phyloP scores from a whole-genome alignment of 805 yeast genomes.

The Schizosaccharomyces octosporus region DNA sequence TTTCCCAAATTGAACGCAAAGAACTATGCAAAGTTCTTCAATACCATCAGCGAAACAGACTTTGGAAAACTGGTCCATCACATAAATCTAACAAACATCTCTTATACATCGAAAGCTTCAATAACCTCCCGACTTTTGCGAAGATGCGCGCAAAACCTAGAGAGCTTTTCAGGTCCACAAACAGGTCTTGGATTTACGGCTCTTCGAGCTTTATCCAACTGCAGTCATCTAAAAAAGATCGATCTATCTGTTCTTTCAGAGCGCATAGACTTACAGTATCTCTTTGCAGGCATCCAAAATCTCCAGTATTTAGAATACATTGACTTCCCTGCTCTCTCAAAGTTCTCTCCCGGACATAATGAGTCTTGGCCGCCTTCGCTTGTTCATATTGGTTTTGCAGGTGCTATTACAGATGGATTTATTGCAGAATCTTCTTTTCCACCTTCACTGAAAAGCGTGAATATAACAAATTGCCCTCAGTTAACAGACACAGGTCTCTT shows the following conservation, averaged over 20 bases:
- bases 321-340: constrained; percentile 73
- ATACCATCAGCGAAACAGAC: not conserved
- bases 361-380: constrained; percentile 58
- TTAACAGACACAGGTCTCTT: constrained; percentile 42
- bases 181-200: constrained; percentile 87
- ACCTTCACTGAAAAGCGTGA: constrained; percentile 37
- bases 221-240: constrained; percentile 35
- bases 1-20: not conserved
- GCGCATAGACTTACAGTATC: constrained; percentile 57
- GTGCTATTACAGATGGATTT: constrained; percentile 72
- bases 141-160: constrained; percentile 41
- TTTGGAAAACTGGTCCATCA: constrained; percentile 33
- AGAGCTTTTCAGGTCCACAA: constrained; percentile 70
- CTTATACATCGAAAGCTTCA: constrained; percentile 82
- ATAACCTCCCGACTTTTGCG: constrained; percentile 61
- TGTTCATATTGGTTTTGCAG: constrained; percentile 51
- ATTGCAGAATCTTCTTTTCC: constrained; percentile 52
- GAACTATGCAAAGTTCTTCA: not conserved
- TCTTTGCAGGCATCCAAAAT: constrained; percentile 48
- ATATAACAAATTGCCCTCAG: constrained; percentile 71
- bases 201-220: constrained; percentile 49
- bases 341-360: constrained; percentile 22
- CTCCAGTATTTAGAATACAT: constrained; percentile 42
- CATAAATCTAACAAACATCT: constrained; percentile 52
- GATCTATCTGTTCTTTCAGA: constrained; percentile 77